These are phyloP conservation scores for Triticum turgidum DNA, from an alignment of 176 grass and related monocot genomes.

Conservation along the genomic window DNA sequence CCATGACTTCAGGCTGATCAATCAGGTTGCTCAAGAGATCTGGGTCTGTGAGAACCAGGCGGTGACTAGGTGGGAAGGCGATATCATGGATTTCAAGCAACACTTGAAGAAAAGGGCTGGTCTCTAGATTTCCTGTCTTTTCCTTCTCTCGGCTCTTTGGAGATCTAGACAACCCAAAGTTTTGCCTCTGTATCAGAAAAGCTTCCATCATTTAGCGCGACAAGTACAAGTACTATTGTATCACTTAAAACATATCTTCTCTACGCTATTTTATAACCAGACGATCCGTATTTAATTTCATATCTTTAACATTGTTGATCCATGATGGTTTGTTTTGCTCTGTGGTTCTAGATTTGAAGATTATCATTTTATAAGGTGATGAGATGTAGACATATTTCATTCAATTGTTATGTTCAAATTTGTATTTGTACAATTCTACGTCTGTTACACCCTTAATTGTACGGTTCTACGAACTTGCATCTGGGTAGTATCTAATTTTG, in stretches of 20 bases:
- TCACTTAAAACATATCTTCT: neutral
- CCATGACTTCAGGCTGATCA: constrained; percentile 96
- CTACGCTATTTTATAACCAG: neutral
- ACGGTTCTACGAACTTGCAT: too few species aligned
- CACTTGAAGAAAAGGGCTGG: constrained; percentile 79
- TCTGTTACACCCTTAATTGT: too few species aligned
- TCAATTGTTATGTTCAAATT: neutral
- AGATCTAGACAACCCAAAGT: constrained; percentile 26
- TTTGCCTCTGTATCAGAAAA: constrained; percentile 28
- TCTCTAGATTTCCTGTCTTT: constrained; percentile 27
- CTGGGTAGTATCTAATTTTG: too few species aligned
- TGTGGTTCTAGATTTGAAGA: neutral
- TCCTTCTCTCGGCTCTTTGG: constrained; percentile 6
- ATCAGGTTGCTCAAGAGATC: constrained; percentile 96
- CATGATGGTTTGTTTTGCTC: neutral
- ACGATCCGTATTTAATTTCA: neutral
- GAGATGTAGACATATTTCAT: neutral
- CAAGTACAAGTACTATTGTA: neutral
- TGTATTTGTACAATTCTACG: too few species aligned
- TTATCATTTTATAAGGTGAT: neutral
- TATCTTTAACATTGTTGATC: neutral
- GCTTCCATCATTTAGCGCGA: neutral
- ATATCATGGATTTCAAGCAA: constrained; percentile 93
- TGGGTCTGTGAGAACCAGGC: constrained; percentile 94
- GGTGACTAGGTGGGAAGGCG: constrained; percentile 90